Evolutionary conservation across 768 basidiomycete species (phyloP).

Genomic region (Calocybe indica): DNA sequence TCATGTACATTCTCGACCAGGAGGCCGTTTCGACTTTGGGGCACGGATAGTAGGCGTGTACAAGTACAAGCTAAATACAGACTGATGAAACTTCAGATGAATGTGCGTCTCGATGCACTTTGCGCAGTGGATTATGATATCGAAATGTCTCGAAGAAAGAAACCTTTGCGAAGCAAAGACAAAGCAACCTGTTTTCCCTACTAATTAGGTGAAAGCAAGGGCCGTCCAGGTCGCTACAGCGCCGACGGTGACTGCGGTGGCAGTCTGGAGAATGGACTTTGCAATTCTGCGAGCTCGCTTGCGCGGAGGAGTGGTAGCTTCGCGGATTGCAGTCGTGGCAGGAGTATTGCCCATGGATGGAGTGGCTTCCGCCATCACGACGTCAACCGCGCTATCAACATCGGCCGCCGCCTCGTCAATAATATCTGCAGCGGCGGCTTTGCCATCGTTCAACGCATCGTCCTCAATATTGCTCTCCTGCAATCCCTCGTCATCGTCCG

Average conservation of each 20-base stretch:
- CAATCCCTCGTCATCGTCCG: slow-evolving; percentile 31
- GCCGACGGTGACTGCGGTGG: slow-evolving; percentile 57
- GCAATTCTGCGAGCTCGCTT: slow-evolving; percentile 45
- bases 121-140: too few relatives aligned
- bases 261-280: slow-evolving; percentile 46
- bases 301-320: slow-evolving; percentile 20
- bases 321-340: slow-evolving; percentile 1
- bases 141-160: too few relatives aligned
- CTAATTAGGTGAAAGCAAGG: slow-evolving; percentile 51
- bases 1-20: too few relatives aligned
- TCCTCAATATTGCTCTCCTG: slow-evolving; percentile 14
- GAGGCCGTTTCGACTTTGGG: too few relatives aligned
- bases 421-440: background rate
- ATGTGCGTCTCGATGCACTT: too few relatives aligned
- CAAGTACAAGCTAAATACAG: too few relatives aligned
- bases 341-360: slow-evolving; percentile 3
- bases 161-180: too few relatives aligned
- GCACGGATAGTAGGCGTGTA: too few relatives aligned
- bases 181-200: too few relatives aligned
- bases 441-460: slow-evolving; percentile 3
- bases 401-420: slow-evolving; percentile 2
- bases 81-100: too few relatives aligned
- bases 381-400: slow-evolving; percentile 10
- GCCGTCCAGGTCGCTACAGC: slow-evolving; percentile 72
- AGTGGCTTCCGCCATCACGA: slow-evolving; percentile 7